These are phyloP conservation scores for Lactarius trivialis DNA, from an alignment of 768 basidiomycete species.

Conservation along the genomic window DNA sequence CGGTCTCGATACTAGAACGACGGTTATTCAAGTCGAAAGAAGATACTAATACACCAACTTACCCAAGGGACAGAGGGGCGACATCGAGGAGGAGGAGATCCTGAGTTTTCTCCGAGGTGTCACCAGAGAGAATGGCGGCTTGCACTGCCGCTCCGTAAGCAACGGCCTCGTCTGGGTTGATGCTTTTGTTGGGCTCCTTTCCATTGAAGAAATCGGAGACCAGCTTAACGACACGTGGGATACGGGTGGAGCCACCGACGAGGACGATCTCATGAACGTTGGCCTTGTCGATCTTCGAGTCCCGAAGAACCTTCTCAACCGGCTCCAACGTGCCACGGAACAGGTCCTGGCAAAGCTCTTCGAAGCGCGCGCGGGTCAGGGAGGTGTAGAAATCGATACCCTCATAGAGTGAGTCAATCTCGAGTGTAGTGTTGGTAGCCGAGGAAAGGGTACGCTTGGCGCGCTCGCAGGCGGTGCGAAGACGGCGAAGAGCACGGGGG, in stretches of 20 bases:
- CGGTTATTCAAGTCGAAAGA: constrained; percentile 27
- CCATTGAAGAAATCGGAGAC: constrained; percentile 98
- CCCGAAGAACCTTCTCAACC: constrained; percentile 96
- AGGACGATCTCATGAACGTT: constrained; percentile 96
- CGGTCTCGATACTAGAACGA: constrained; percentile 77
- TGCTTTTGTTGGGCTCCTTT: constrained; percentile 98
- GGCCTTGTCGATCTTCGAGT: constrained; percentile 96
- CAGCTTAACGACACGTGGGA: constrained; percentile 94
- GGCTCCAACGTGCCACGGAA: constrained; percentile 92
- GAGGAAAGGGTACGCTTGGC: constrained; percentile 98
- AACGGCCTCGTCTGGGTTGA: constrained; percentile 99
- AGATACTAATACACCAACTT: constrained; percentile 19
- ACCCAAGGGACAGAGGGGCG: constrained; percentile 69
- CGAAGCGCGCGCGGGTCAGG: constrained; percentile 96
- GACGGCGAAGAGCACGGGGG: constrained; percentile 92
- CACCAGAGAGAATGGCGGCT: constrained; percentile 95
- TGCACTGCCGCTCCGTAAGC: constrained; percentile 99
- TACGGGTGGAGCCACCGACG: constrained; percentile 97
- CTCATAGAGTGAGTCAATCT: constrained; percentile 97
- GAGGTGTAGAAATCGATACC: constrained; percentile 99
- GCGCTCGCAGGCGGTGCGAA: constrained; percentile 96
- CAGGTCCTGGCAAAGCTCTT: constrained; percentile 90
- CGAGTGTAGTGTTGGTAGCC: constrained; percentile 92
- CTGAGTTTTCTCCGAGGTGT: constrained; percentile 97
- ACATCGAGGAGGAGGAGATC: constrained; percentile 95